Conservation (phyloP, 768 basidiomycete species). For the Hygrophorus russula region DNA sequence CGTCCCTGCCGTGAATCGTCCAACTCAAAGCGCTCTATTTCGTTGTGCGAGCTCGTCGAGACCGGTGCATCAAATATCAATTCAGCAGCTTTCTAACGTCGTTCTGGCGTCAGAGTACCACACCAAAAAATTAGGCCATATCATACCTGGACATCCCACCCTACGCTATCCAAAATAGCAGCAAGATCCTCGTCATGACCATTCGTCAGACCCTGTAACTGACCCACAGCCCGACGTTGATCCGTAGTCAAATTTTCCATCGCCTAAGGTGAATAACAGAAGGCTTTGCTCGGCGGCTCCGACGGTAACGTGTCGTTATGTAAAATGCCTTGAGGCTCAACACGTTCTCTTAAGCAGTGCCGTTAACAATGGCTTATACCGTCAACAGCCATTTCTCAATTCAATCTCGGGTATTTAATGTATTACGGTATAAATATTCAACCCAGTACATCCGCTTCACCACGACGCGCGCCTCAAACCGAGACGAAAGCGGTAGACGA, state of each 20-base stretch:
- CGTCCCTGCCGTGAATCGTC: slow-evolving; percentile 38
- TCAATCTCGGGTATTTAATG: too few relatives aligned
- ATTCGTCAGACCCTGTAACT: slow-evolving; percentile 48
- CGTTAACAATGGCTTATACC: too few relatives aligned
- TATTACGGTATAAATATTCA: too few relatives aligned
- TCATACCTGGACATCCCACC: slow-evolving; percentile 63
- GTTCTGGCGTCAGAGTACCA: neutral
- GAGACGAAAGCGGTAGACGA: too few relatives aligned
- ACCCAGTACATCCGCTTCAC: too few relatives aligned
- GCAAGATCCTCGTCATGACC: slow-evolving; percentile 52
- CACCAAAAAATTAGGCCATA: slow-evolving; percentile 1
- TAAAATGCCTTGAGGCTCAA: too few relatives aligned
- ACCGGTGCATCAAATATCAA: slow-evolving; percentile 36
- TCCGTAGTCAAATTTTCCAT: slow-evolving; percentile 2
- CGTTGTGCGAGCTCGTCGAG: slow-evolving; percentile 8
- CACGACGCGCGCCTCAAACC: too few relatives aligned
- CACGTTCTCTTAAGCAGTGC: too few relatives aligned
- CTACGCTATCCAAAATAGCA: slow-evolving; percentile 48
- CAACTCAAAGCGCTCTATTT: slow-evolving; percentile 32
- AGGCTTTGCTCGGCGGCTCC: too few relatives aligned
- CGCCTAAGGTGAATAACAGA: neutral
- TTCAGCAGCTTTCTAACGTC: slow-evolving; percentile 42
- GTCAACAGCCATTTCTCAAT: too few relatives aligned
- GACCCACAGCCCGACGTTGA: slow-evolving; percentile 25
- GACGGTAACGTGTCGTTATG: too few relatives aligned